Evolutionary conservation across 2,329 filamentous ascomycete species (phyloP).

Genomic region (Diplocarpon rosae): DNA sequence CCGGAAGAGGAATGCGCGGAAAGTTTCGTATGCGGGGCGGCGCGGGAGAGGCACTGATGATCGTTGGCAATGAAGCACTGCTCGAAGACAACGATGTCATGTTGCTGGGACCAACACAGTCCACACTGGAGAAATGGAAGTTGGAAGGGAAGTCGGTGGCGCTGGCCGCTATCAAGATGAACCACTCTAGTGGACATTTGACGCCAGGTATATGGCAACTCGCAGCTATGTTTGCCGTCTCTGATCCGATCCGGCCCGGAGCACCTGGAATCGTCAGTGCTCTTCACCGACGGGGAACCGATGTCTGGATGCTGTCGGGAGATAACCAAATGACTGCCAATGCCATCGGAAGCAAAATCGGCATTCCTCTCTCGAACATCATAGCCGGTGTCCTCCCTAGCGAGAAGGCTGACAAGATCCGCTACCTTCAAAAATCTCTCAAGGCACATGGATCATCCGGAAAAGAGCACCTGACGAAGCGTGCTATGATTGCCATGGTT

Average conservation of each 20-base stretch:
- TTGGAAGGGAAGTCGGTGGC: slow-evolving; percentile 52
- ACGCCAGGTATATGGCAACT: slow-evolving; percentile 36
- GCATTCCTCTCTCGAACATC: slow-evolving; percentile 63
- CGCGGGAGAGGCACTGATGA: slow-evolving; percentile 32
- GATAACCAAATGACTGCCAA: slow-evolving; percentile 79
- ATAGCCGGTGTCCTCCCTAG: slow-evolving; percentile 80
- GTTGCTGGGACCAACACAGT: slow-evolving; percentile 29
- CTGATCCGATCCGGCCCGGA: slow-evolving; percentile 71
- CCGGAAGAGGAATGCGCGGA: slow-evolving; percentile 61
- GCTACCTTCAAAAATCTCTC: slow-evolving; percentile 40
- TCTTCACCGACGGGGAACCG: slow-evolving; percentile 53
- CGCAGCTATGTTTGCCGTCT: slow-evolving; percentile 59
- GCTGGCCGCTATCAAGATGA: slow-evolving; percentile 38
- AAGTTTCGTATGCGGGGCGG: slow-evolving; percentile 30
- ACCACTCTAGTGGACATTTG: background rate
- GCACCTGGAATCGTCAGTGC: slow-evolving; percentile 52
- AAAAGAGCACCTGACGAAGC: slow-evolving; percentile 22
- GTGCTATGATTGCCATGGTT: slow-evolving; percentile 65
- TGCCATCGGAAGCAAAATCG: slow-evolving; percentile 65
- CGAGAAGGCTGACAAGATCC: slow-evolving; percentile 66
- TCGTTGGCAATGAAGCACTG: slow-evolving; percentile 65
- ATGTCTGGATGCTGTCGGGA: slow-evolving; percentile 87
- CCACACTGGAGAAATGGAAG: slow-evolving; percentile 45
- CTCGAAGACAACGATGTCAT: slow-evolving; percentile 40
- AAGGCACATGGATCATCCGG: slow-evolving; percentile 9